These are phyloP conservation scores for Annulohypoxylon truncatum DNA, from an alignment of 2,329 filamentous ascomycete genomes.

Conservation along the genomic window DNA sequence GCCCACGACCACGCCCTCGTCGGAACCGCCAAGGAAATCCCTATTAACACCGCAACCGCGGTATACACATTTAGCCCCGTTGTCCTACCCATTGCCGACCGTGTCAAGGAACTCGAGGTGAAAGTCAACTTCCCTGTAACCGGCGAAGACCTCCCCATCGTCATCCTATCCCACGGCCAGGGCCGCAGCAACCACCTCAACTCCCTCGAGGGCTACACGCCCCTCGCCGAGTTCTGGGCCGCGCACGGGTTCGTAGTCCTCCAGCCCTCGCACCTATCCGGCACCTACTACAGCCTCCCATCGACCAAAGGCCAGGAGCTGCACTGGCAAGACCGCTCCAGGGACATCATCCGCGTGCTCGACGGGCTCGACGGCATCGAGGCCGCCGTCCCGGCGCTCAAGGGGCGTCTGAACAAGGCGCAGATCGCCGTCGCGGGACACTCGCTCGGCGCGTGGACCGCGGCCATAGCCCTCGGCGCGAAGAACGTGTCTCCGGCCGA, in stretches of 20 bases:
- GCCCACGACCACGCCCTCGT: constrained; percentile 42
- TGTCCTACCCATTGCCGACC: constrained; percentile 44
- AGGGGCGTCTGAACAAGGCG: constrained; percentile 51
- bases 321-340: constrained; percentile 50
- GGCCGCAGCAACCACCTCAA: constrained; percentile 54
- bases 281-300: constrained; percentile 47
- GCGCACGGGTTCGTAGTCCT: constrained; percentile 57
- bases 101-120: constrained; percentile 50
- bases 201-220: constrained; percentile 56
- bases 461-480: constrained; percentile 52
- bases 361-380: constrained; percentile 54
- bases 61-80: constrained; percentile 50
- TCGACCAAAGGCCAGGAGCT: constrained; percentile 42
- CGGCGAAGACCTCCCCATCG: constrained; percentile 52
- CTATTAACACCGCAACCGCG: constrained; percentile 46
- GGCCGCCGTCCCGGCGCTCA: constrained; percentile 48
- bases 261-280: constrained; percentile 57
- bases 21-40: constrained; percentile 50
- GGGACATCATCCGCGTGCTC: constrained; percentile 54
- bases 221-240: constrained; percentile 56
- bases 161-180: constrained; percentile 57
- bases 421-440: constrained; percentile 55
- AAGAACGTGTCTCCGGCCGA: constrained; percentile 50
- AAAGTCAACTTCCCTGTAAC: constrained; percentile 52
- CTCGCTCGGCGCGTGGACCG: constrained; percentile 53